Evolutionary conservation across 1,284 basidiomycete species (phyloP).

Genomic region (Termitomyces sp.): DNA sequence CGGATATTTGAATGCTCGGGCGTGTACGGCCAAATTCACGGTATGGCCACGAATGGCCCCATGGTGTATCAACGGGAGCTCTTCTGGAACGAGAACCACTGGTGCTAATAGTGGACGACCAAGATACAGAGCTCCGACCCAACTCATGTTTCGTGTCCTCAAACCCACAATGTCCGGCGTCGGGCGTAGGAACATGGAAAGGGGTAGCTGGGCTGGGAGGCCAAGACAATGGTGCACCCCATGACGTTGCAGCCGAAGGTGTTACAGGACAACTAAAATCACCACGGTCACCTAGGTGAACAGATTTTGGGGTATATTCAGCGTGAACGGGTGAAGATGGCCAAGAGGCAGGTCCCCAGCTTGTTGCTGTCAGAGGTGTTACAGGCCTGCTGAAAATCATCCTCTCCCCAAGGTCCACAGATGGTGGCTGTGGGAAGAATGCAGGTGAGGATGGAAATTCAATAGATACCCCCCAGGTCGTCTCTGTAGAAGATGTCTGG

Average conservation of each 20-base stretch:
- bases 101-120: neutral
- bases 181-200: slow-evolving; percentile 36
- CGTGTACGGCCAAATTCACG: neutral
- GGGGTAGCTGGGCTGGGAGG: slow-evolving; percentile 36
- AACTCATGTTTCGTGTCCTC: slow-evolving; percentile 2
- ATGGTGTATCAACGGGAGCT: neutral
- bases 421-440: slow-evolving; percentile 29
- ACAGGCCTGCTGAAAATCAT: slow-evolving; percentile 32
- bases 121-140: neutral
- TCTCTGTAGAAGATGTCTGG: slow-evolving; percentile 38
- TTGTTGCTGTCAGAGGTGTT: slow-evolving; percentile 31
- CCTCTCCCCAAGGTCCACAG: slow-evolving; percentile 39
- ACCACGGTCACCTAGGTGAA: slow-evolving; percentile 29
- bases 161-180: slow-evolving; percentile 30
- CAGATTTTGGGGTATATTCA: slow-evolving; percentile 21
- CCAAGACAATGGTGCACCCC: slow-evolving; percentile 40
- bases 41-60: slow-evolving; percentile 1
- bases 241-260: slow-evolving; percentile 38
- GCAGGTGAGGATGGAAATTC: slow-evolving; percentile 33
- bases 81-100: neutral
- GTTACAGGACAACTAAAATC: slow-evolving; percentile 30
- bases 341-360: slow-evolving; percentile 27
- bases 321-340: slow-evolving; percentile 22
- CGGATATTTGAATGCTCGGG: neutral
- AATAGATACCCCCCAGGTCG: slow-evolving; percentile 46